Conservation (phyloP, 352 stramenopile species). For the Phytophthora litchii region DNA sequence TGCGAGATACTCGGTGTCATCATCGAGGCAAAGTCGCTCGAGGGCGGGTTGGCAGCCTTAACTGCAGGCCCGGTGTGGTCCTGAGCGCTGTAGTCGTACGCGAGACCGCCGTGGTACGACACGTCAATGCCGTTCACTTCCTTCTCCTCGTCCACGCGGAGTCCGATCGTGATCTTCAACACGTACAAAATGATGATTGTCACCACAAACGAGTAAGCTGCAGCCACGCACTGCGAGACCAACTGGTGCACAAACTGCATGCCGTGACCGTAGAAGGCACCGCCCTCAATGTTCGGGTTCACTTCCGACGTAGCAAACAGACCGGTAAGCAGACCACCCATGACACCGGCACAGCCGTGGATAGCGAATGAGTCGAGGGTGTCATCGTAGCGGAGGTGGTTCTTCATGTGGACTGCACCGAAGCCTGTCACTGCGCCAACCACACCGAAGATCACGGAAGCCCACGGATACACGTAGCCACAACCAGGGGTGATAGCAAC, state of each 20-base stretch:
- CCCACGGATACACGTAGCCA: constrained; percentile 75
- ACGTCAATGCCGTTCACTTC: constrained; percentile 79
- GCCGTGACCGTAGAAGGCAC: constrained; percentile 57
- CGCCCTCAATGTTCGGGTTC: constrained; percentile 59
- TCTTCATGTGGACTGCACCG: constrained; percentile 61
- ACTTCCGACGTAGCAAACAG: constrained; percentile 69
- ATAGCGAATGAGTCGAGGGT: constrained; percentile 81
- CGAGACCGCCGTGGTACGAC: constrained; percentile 75
- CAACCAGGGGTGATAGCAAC: constrained; percentile 75
- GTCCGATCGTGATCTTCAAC: constrained; percentile 70
- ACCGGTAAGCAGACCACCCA: constrained; percentile 65
- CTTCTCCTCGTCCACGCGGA: constrained; percentile 77
- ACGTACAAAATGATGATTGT: constrained; percentile 74
- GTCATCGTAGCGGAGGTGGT: constrained; percentile 77
- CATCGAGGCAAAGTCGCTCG: constrained; percentile 23
- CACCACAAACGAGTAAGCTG: constrained; percentile 64
- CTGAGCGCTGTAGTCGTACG: constrained; percentile 59
- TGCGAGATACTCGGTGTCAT: constrained; percentile 24
- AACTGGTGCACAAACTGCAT: constrained; percentile 64
- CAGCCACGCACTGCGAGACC: constrained; percentile 56
- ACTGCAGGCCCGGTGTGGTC: constrained; percentile 14
- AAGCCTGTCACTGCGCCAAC: constrained; percentile 62
- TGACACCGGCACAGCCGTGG: constrained; percentile 68
- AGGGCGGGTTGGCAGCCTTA: constrained; percentile 23
- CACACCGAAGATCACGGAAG: constrained; percentile 77